Evolutionary conservation across 2,329 filamentous ascomycete species (phyloP).

Genomic region (Fusarium nurragi): DNA sequence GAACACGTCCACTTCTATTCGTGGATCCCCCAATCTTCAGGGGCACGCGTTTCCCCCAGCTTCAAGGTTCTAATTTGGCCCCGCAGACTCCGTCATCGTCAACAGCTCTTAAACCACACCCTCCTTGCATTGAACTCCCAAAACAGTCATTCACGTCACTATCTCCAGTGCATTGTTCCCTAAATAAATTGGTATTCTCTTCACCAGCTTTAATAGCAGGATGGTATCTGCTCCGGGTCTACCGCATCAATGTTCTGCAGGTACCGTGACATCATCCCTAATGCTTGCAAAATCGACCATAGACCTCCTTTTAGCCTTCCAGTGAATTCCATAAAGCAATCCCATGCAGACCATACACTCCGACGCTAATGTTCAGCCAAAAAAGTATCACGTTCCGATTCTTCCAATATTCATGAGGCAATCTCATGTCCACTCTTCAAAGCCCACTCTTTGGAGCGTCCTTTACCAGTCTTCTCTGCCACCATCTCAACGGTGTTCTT

Average conservation of each 20-base stretch:
- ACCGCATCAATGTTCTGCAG: slow-evolving; percentile 22
- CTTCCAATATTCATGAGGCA: slow-evolving; percentile 35
- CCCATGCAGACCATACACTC: slow-evolving; percentile 38
- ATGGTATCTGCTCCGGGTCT: slow-evolving; percentile 32
- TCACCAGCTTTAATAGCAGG: slow-evolving; percentile 7
- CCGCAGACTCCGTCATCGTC: slow-evolving; percentile 37
- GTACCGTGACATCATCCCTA: slow-evolving; percentile 18
- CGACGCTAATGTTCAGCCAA: slow-evolving; percentile 43
- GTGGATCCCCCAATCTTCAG: slow-evolving; percentile 32
- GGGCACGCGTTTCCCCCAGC: slow-evolving; percentile 26
- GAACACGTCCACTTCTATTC: slow-evolving; percentile 24
- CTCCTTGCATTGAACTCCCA: not conserved
- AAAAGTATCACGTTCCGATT: slow-evolving; percentile 31
- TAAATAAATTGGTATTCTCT: slow-evolving; percentile 15
- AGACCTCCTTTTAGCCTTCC: slow-evolving; percentile 25
- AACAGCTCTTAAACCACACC: slow-evolving; percentile 23
- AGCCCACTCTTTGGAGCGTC: slow-evolving; percentile 52
- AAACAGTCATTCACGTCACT: not conserved
- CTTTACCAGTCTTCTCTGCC: slow-evolving; percentile 53
- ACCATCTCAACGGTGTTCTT: slow-evolving; percentile 55
- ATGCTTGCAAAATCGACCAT: slow-evolving; percentile 27
- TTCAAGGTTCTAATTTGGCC: slow-evolving; percentile 32
- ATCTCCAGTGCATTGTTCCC: not conserved
- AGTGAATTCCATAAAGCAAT: slow-evolving; percentile 34
- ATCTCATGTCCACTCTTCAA: slow-evolving; percentile 54